Evolutionary conservation across 805 yeast species (phyloP).

Genomic region (Teunomyces tritomae): DNA sequence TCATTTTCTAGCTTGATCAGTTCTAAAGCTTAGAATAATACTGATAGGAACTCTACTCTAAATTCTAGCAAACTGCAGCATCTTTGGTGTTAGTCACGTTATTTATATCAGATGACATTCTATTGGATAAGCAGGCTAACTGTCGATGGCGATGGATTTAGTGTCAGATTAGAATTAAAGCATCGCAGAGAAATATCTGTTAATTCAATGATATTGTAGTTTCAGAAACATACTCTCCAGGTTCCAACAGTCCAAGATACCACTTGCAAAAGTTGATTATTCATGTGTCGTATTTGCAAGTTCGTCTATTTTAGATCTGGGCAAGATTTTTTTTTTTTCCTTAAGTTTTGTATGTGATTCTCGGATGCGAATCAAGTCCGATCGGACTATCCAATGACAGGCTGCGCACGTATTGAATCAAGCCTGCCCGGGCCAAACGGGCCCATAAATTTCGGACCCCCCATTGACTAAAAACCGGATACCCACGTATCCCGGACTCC

Average conservation of each 20-base stretch:
- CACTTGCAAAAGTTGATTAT: background rate
- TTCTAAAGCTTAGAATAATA: background rate
- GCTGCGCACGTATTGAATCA: background rate
- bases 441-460: background rate
- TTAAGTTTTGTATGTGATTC: background rate
- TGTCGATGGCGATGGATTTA: background rate
- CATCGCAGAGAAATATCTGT: background rate
- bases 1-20: background rate
- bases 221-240: background rate
- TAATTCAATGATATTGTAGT: background rate
- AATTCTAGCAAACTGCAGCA: background rate
- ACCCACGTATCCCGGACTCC: background rate
- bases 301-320: background rate
- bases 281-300: background rate
- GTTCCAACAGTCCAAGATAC: background rate
- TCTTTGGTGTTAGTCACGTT: background rate
- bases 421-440: background rate
- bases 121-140: background rate
- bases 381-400: background rate
- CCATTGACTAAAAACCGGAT: background rate
- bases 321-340: background rate
- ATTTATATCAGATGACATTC: background rate
- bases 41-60: background rate
- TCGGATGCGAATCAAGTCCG: constrained; percentile 3
- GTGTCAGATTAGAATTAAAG: background rate